Conservation (phyloP, 495 filamentous ascomycete species). For the Penicillium nucicola region DNA sequence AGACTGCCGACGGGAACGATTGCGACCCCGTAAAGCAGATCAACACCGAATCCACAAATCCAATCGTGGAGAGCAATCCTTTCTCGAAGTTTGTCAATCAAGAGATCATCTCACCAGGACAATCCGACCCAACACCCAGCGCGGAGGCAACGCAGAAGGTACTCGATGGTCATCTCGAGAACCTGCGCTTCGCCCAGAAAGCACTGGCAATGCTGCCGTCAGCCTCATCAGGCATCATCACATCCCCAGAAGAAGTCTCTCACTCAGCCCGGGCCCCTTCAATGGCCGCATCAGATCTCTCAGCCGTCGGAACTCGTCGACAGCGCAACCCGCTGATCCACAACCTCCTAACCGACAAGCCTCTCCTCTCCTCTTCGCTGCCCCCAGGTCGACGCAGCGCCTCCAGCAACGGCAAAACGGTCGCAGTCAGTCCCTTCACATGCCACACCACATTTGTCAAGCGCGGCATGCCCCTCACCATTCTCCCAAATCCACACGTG, state of each 20-base stretch:
- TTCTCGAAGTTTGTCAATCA: constrained; percentile 43
- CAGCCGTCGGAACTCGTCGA: constrained; percentile 68
- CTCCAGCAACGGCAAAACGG: constrained; percentile 18
- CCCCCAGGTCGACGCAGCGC: constrained; percentile 58
- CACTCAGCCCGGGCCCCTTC: constrained; percentile 50
- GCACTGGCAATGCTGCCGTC: constrained; percentile 76
- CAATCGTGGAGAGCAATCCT: constrained; percentile 40
- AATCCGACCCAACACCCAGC: constrained; percentile 1
- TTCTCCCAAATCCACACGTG: constrained; percentile 67
- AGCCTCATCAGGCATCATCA: constrained; percentile 81
- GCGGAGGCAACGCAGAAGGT: constrained; percentile 13
- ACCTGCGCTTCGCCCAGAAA: constrained; percentile 65
- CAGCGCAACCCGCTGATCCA: constrained; percentile 92
- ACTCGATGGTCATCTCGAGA: constrained; percentile 58
- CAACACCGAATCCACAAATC: constrained; percentile 7
- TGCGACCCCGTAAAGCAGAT: neutral
- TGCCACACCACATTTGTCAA: constrained; percentile 78
- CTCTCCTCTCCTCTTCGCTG: constrained; percentile 84
- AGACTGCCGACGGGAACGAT: constrained; percentile 9
- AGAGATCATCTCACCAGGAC: constrained; percentile 23
- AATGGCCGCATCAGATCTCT: constrained; percentile 39
- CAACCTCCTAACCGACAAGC: constrained; percentile 94
- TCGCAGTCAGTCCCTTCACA: constrained; percentile 25
- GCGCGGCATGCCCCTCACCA: constrained; percentile 81
- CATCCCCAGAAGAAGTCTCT: constrained; percentile 79